Base-by-base conservation (phyloP, 2,329 filamentous ascomycete genomes). In the Penicillium polonicum region DNA sequence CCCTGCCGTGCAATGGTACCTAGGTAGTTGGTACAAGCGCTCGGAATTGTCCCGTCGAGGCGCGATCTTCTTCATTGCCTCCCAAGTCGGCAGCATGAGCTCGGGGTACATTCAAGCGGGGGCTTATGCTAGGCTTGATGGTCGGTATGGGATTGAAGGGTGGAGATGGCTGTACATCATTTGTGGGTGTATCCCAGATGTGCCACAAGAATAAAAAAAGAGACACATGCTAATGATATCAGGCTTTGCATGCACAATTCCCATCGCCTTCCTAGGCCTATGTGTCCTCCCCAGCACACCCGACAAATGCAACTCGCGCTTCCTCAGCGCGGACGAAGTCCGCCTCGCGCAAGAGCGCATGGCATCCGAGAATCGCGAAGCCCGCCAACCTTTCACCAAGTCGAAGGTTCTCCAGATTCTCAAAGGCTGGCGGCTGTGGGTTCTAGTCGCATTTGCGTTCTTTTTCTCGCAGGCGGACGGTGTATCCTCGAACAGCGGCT, bases 391-490 rank as follows among this genome's bases (percentile, higher is more conserved):
- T 1, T 65, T 66, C 21, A 66, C 61, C 13, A 38, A 57, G 15
- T 38, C 61, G 0, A 52, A 46, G 5, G 41, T 66, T 10, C 7
- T 61, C 15, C 19, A 43, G 3, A 65, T 66, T 17, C 36, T 66
- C 3, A 64, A 63, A 41, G 55, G 61, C 8, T 64, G 61, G 61
- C 51, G 60, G 27, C 19, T 64, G 10, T 64, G 61, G 61, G 52
- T 62, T 10, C 50, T 64, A 15, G 61, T 64, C 19, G 44, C 42
- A 0, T 64, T 64, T 48, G 55, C 64, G 5, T 66, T 65, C 25
- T 66, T 66, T 59, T 66, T 65, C 52, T 65, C 63, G 1, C 64
- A 65, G 33, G 64, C 64, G 1, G 64, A 66, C 15, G 64, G 63
- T 1, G 64, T 64, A 33, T 64, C 58, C 17, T 63, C 63, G 3